Evolutionary conservation across 768 basidiomycete species (phyloP).

Genomic region (Hygrocybe coccinea): DNA sequence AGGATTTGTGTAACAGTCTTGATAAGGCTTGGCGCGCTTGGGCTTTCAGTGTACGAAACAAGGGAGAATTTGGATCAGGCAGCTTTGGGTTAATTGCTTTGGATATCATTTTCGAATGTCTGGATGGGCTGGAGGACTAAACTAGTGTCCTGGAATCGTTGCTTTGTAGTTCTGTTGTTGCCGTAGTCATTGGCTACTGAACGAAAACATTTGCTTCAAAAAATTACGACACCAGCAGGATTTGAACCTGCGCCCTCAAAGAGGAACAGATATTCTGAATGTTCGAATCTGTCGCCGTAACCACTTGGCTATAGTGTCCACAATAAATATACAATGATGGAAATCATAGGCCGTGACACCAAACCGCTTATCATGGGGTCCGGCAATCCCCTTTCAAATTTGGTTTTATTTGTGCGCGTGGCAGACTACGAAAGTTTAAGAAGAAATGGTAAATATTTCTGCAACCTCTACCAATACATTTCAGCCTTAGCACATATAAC

Average conservation of each 20-base stretch:
- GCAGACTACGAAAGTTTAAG: no score
- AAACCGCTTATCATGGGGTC: no score
- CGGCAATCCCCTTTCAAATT: no score
- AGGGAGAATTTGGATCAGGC: conserved; percentile 43
- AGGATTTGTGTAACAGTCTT: conserved; percentile 38
- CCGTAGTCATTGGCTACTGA: no score
- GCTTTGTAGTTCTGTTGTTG: no score
- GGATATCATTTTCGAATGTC: background rate
- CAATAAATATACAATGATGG: background rate
- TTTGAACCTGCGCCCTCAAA: conserved; percentile 36
- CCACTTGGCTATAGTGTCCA: conserved; percentile 52
- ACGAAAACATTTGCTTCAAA: no score
- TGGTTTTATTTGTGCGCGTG: no score
- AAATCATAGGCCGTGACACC: no score
- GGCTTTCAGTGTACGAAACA: conserved; percentile 46
- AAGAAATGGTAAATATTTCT: no score
- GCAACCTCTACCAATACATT: no score
- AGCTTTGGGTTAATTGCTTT: conserved; percentile 59
- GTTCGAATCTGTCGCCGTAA: conserved; percentile 74
- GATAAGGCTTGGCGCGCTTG: conserved; percentile 61
- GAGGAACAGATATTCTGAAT: conserved; percentile 24
- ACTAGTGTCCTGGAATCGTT: no score
- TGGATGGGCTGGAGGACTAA: conserved; percentile 5
- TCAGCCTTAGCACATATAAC: no score
- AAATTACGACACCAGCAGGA: conserved; percentile 31